phyloP scores from a whole-genome alignment of 352 stramenopile species.

The Thalassiosira exigua region DNA sequence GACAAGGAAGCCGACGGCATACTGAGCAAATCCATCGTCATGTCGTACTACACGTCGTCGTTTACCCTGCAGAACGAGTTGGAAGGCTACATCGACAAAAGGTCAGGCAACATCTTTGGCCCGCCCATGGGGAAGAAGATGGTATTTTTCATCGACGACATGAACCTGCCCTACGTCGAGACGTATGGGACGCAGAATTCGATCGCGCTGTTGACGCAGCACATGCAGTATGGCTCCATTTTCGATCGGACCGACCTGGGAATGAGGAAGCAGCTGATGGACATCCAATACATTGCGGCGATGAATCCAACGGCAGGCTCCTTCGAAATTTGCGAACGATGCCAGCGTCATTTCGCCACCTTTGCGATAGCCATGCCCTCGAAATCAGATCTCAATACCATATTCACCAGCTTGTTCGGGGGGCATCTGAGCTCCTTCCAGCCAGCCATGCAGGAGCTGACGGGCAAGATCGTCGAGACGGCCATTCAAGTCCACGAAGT shows the following conservation, averaged over 20 bases:
- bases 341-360: slow-evolving; percentile 94
- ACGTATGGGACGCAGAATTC: slow-evolving; percentile 97
- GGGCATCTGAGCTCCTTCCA: slow-evolving; percentile 91
- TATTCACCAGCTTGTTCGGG: slow-evolving; percentile 95
- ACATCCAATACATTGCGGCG: slow-evolving; percentile 95
- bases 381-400: slow-evolving; percentile 93
- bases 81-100: slow-evolving; percentile 96
- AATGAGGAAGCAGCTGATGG: slow-evolving; percentile 96
- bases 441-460: slow-evolving; percentile 78
- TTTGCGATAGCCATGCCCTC: slow-evolving; percentile 95
- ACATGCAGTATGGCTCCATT: slow-evolving; percentile 95
- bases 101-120: slow-evolving; percentile 93
- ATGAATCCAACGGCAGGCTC: slow-evolving; percentile 97
- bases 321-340: slow-evolving; percentile 96
- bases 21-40: slow-evolving; percentile 96
- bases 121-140: slow-evolving; percentile 94
- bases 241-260: slow-evolving; percentile 94
- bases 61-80: slow-evolving; percentile 94
- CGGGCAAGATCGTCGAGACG: slow-evolving; percentile 90
- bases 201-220: slow-evolving; percentile 92
- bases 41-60: slow-evolving; percentile 97
- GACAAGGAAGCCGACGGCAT: slow-evolving; percentile 93
- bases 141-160: slow-evolving; percentile 96
- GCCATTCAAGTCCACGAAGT: slow-evolving; percentile 91
- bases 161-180: slow-evolving; percentile 96